Base-by-base conservation (phyloP, 306 rosid genomes). In the Fragaria nilgerrensis region DNA sequence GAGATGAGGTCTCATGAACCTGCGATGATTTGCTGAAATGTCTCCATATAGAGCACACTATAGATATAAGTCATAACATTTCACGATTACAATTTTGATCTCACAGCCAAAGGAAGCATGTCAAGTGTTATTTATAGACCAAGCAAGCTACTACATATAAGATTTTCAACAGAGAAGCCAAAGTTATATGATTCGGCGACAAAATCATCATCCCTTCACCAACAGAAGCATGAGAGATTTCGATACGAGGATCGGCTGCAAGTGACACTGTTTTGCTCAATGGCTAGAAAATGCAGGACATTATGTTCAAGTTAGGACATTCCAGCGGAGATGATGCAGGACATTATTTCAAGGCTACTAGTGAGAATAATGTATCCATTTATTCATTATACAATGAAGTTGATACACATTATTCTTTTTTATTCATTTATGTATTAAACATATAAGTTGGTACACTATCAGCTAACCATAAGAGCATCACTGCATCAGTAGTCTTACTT, bases 201-300 rank as follows among this genome's bases (percentile, higher is more conserved):
- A 88, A 41, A 41, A 88, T 77, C 15, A 82, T 74, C 81, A 86
- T 71, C 8, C 92, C 92, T 15, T 90, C 91, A 5, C 96, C 96
- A 9, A 83, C 36, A 0, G 92, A 83, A 78, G 78, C 81, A 62
- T 75, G 77, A 1, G 90, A 78, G 25, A 88, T 73, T 71, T 80
- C 76, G 7, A 88, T 37, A 2, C 88, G 87, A 39, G 81, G 52
- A 75, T 90, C 96, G 0, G 75, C 78, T 16, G 87, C 70, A 10
- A 90, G 45, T 37, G 72, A 67, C 66, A 32, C 70, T 77, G 84
- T 90, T 90, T 32, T 85, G 79, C 77, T 79, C 78, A 14, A 90
- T 68, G 9, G 68, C 73, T 6, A 9, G 9, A 32, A 32, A 32
- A 32, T 32, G 36, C 36, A 32, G 36, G 36, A 32, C 34, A 32